Percentiles rank a stretch among this genome's conserved stretches.
phyloP scores from a whole-genome alignment of 225 moss, liverwort and hornwort genomes.

The Lunularia cruciata region DNA sequence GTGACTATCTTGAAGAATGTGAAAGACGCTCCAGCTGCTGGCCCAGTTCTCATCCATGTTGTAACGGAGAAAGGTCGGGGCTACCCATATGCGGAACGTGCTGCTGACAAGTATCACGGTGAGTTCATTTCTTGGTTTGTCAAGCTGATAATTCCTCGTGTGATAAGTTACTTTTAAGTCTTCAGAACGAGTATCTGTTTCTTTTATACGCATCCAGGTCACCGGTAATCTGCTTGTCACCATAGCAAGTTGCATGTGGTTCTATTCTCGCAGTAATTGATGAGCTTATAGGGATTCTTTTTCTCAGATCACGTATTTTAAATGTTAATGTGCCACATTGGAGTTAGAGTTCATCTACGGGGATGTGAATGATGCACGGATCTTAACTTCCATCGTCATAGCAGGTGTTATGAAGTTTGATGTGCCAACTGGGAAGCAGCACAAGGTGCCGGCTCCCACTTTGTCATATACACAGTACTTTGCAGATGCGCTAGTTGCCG shows the following conservation, averaged over 20 bases:
- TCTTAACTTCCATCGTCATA: too few species aligned
- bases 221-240: too few species aligned
- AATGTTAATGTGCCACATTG: too few species aligned
- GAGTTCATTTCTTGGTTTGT: background rate
- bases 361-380: too few species aligned
- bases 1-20: constrained; percentile 44
- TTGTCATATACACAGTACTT: constrained; percentile 43
- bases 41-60: constrained; percentile 49
- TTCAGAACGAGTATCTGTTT: too few species aligned
- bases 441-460: constrained; percentile 32
- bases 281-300: background rate
- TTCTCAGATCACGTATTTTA: background rate
- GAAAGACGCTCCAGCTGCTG: constrained; percentile 30
- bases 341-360: too few species aligned
- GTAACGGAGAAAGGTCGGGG: constrained; percentile 53
- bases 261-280: background rate
- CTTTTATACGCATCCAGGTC: too few species aligned
- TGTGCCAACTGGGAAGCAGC: constrained; percentile 45
- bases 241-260: background rate
- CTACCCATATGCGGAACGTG: constrained; percentile 47
- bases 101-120: constrained; percentile 51
- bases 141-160: too few species aligned
- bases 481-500: constrained; percentile 47
- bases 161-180: too few species aligned
- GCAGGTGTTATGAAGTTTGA: constrained; percentile 50